These are phyloP conservation scores for Mentha longifolia DNA, from an alignment of 257 asterid genomes.

Conservation along the genomic window DNA sequence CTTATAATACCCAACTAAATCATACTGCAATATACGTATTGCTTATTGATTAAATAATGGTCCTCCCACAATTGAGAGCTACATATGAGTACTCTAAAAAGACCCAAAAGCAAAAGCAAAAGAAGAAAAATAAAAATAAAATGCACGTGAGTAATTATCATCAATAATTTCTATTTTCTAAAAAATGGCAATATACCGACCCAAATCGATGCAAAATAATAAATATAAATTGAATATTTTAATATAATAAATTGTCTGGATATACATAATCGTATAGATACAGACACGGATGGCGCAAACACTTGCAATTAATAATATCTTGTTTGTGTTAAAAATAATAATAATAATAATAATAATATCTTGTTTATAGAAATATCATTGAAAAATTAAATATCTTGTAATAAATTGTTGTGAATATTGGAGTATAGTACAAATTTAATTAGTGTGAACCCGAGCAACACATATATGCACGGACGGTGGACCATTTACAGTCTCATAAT, in stretches of 20 bases:
- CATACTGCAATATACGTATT: not conserved
- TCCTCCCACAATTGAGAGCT: constrained; percentile 17
- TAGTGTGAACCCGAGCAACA: constrained; percentile 14
- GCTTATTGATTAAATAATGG: constrained; percentile 19
- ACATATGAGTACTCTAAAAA: not conserved
- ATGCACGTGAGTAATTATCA: constrained; percentile 14
- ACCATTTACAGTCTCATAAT: not conserved
- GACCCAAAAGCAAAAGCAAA: constrained; percentile 16
- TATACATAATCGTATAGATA: not conserved
- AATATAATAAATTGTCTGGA: not conserved
- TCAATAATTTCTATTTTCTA: not conserved
- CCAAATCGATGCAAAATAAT: not conserved
- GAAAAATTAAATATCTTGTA: not conserved
- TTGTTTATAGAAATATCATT: no score
- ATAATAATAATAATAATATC: no score
- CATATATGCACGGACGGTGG: not conserved
- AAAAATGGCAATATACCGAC: not conserved
- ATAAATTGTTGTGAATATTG: not conserved
- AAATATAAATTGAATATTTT: not conserved
- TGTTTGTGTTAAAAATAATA: no score
- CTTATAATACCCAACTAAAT: constrained; percentile 12
- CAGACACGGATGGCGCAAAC: not conserved
- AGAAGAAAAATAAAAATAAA: not conserved
- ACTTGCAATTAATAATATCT: no score
- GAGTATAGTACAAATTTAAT: not conserved